A percentile compares a stretch with the other conserved stretches of the same genome.
phyloP scores from a whole-genome alignment of 257 asterid genomes.

The Solanum virginianum region DNA sequence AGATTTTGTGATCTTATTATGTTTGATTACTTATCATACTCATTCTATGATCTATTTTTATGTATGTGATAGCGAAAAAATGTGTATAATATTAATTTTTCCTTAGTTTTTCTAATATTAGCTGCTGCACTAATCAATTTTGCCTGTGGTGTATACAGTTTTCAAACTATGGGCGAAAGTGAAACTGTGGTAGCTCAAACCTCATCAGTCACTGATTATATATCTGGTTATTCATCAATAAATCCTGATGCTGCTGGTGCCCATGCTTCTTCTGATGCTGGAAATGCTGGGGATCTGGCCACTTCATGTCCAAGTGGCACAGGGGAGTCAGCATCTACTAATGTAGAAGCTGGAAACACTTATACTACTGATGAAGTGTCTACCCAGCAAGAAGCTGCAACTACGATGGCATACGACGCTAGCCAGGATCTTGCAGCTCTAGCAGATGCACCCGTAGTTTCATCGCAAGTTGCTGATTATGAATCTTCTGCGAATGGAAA shows the following conservation, averaged over 20 bases:
- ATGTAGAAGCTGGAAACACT: constrained; percentile 5
- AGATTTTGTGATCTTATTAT: neutral
- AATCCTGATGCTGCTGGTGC: constrained; percentile 5
- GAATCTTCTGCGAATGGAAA: constrained; percentile 36
- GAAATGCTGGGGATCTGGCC: constrained; percentile 2
- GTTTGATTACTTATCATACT: neutral
- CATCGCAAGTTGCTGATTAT: constrained; percentile 31
- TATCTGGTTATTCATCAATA: neutral
- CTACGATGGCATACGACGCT: constrained; percentile 11
- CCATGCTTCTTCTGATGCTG: constrained; percentile 1
- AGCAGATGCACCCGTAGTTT: constrained; percentile 18
- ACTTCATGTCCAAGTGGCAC: neutral
- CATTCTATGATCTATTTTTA: neutral
- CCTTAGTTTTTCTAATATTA: neutral
- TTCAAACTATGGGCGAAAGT: constrained; percentile 13
- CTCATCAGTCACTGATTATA: neutral
- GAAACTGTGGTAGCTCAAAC: constrained; percentile 12
- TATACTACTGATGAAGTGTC: constrained; percentile 14
- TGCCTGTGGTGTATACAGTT: neutral
- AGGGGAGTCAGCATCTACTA: neutral
- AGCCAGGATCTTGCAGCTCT: constrained; percentile 21
- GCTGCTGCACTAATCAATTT: neutral
- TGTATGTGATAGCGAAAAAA: neutral
- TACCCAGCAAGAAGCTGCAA: constrained; percentile 26
- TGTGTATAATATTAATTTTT: neutral